These are phyloP conservation scores for Candida silvatica DNA, from an alignment of 805 yeast species.

Conservation along the genomic window DNA sequence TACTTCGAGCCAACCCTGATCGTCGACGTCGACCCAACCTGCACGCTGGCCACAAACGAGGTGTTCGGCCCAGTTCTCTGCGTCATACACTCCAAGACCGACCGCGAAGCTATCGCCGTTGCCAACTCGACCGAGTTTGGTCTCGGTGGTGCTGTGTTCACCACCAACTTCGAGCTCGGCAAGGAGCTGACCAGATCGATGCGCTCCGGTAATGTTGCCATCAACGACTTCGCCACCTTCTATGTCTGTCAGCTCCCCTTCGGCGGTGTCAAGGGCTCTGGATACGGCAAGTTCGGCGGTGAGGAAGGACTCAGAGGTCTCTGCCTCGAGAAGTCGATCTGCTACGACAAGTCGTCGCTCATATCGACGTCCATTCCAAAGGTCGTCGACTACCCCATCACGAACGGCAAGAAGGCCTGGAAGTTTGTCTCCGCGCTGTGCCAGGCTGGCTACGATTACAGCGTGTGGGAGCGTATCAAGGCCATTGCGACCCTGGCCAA, in stretches of 20 bases:
- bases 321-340: slow-evolving; percentile 79
- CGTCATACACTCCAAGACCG: slow-evolving; percentile 60
- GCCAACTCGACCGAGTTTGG: slow-evolving; percentile 88
- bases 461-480: slow-evolving; percentile 60
- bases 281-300: slow-evolving; percentile 97
- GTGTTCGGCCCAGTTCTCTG: slow-evolving; percentile 91
- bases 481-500: slow-evolving; percentile 47
- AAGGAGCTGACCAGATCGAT: slow-evolving; percentile 55
- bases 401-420: slow-evolving; percentile 80
- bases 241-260: slow-evolving; percentile 95
- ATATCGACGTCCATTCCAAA: slow-evolving; percentile 79
- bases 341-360: slow-evolving; percentile 74
- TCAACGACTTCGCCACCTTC: slow-evolving; percentile 95
- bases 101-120: slow-evolving; percentile 60
- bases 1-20: slow-evolving; percentile 87
- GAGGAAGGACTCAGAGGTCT: slow-evolving; percentile 92
- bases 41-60: slow-evolving; percentile 81
- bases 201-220: slow-evolving; percentile 87
- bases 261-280: slow-evolving; percentile 90
- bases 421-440: slow-evolving; percentile 74
- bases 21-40: slow-evolving; percentile 67
- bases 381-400: slow-evolving; percentile 87
- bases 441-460: slow-evolving; percentile 72
- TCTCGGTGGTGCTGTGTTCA: slow-evolving; percentile 86
- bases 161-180: slow-evolving; percentile 48